Evolutionary conservation across 176 grass and related monocot genomes (phyloP), one percentile per base, ranked within the genome.

Genomic region (Lolium perenne): DNA sequence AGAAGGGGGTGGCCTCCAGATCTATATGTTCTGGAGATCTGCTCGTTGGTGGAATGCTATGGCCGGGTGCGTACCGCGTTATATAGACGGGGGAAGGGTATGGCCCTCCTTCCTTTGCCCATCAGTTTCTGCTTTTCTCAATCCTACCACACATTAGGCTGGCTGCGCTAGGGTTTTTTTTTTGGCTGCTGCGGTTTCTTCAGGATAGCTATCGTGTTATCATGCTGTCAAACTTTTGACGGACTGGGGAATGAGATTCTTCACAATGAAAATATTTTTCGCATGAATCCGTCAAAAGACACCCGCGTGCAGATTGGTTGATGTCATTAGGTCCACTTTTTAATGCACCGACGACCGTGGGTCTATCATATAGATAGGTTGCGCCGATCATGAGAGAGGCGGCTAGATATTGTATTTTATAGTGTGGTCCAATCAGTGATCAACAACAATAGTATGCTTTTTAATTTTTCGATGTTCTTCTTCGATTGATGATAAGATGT

Each of bases 141-240:
- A 43, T 69, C 59, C 69, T 43, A 58, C 25, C 62, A 65, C 87
- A 47, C 40, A 85, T n/a, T 80, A 18, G n/a, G 18, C 12, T 9
- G 17, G 12, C 20, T 10, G 21, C 29, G 20, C 80, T 79, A 80
- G 87, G 82, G 81, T 84, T 83, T 68, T 84, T 83, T 68, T 8
- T 38, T 38, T 81, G 26, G 61, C 38, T 22, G 40, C 14, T 23
- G 40, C 40, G 13, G 2, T 41, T 79, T 88, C 55, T 72, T 15
- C 0, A 20, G 17, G 67, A 73, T 83, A 59, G 17, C 50, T 76
- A 58, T 25, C 8, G 7, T 65, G 48, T 65, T 46, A 74, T 46
- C 21, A 35, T 15, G 48, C 65, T 57, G 18, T 25, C 15, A 50
- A 50, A 47, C 15, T 77, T 77, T 90, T 81, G n/a, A 23, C 10